These are phyloP conservation scores for Fusarium algeriense DNA, from an alignment of 2,329 filamentous ascomycete genomes.

Conservation along the genomic window DNA sequence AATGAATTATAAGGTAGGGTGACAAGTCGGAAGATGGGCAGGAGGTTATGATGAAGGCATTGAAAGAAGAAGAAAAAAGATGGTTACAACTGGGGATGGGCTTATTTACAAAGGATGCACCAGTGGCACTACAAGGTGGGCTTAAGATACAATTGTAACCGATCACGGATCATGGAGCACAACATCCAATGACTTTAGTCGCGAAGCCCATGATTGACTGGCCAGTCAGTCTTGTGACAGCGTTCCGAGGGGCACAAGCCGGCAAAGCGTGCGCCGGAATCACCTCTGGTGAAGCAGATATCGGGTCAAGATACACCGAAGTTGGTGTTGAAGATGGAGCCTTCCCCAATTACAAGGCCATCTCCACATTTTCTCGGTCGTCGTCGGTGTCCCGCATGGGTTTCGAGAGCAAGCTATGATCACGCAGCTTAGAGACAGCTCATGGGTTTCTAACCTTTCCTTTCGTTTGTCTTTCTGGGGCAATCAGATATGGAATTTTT, in stretches of 20 bases:
- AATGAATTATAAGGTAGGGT: neutral
- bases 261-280: slow-evolving; percentile 32
- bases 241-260: slow-evolving; percentile 15
- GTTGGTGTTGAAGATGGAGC: slow-evolving; percentile 34
- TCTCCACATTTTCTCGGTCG: slow-evolving; percentile 40
- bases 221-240: slow-evolving; percentile 33
- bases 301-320: slow-evolving; percentile 40
- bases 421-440: slow-evolving; percentile 26
- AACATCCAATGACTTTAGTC: neutral
- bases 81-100: slow-evolving; percentile 22
- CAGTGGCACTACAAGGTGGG: slow-evolving; percentile 29
- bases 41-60: neutral
- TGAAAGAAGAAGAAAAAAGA: slow-evolving; percentile 7
- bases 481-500: neutral
- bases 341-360: slow-evolving; percentile 25
- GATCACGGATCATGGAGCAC: slow-evolving; percentile 24
- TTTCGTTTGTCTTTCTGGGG: neutral
- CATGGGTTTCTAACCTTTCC: slow-evolving; percentile 13
- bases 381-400: slow-evolving; percentile 28
- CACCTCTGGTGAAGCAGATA: slow-evolving; percentile 27
- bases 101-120: slow-evolving; percentile 37
- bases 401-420: slow-evolving; percentile 6
- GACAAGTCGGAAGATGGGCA: neutral
- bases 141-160: slow-evolving; percentile 22
- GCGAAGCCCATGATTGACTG: slow-evolving; percentile 22